Evolutionary conservation across 179 eudicot species (phyloP), one percentile per base, ranked within the genome.

Genomic region (Vitellaria paradoxa): DNA sequence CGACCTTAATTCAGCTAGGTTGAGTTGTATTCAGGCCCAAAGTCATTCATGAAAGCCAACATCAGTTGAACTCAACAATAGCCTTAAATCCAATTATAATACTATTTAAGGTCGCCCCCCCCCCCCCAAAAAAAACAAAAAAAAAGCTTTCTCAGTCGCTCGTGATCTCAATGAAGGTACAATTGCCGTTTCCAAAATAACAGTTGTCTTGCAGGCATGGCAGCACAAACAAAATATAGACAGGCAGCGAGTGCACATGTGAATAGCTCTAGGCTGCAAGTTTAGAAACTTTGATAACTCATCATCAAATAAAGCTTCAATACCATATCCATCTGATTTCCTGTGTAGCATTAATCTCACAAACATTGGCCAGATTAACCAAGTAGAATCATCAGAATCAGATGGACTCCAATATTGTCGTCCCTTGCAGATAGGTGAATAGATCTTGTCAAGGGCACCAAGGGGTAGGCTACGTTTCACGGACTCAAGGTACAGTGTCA

Each of bases 261-360:
- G 37, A 30, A 42, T 26, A 72, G 47, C 17, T 30, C 15, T 55
- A 26, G 23, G 15, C 73, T 45, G 13, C 50, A 71, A 10, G 2
- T 61, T 59, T 42, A 40, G 70, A 37, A 17, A 67, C 11, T 3
- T 4, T 17, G 12, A 40, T 12, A 52, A 6, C 59, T 71, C 15
- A 17, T 40, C 74, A 24, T 62, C 63, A 23, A 52, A 52, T 71
- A 21, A 71, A 53, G 42, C 74, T 24, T 71, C 45, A 15, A 23
- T 7, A 52, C 30, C 55, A 21, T 59, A 18, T 6, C 6, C 21
- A 59, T 18, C 63, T 23, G n/a, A 59, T 66, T 66, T 42, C 50
- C 52, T 17, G 14, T 46, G 26, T 26, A 46, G 14, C 46, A 71
- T 23, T 21, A 11, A 23, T 53, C 53, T 14, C 49, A 46, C 56